These are phyloP conservation scores for Agastache rugosa DNA, from an alignment of 257 asterid species.

Conservation along the genomic window DNA sequence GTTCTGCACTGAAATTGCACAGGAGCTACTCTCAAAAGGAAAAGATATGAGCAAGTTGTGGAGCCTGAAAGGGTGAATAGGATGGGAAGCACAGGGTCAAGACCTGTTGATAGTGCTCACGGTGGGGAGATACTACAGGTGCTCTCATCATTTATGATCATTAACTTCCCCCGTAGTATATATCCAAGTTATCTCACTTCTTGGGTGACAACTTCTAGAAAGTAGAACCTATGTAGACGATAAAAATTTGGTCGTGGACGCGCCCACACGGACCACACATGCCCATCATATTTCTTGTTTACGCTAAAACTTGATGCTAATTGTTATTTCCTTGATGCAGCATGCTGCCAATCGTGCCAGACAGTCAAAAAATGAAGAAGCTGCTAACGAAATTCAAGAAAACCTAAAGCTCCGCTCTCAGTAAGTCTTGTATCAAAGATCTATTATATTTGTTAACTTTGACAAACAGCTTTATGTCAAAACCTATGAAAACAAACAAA, in stretches of 20 bases:
- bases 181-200: constrained; percentile 3
- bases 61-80: constrained; percentile 57
- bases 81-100: constrained; percentile 40
- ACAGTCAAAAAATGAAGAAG: constrained; percentile 45
- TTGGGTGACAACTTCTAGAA: constrained; percentile 1
- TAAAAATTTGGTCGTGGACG: not conserved
- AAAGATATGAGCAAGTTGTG: constrained; percentile 44
- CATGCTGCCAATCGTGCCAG: constrained; percentile 42
- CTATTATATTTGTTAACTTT: constrained; percentile 9
- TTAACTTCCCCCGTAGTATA: not conserved
- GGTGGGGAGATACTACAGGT: constrained; percentile 48
- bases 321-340: constrained; percentile 45
- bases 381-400: constrained; percentile 53
- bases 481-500: constrained; percentile 17
- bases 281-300: not conserved
- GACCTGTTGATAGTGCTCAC: constrained; percentile 33
- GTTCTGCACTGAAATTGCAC: constrained; percentile 31
- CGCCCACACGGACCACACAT: not conserved
- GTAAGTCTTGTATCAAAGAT: constrained; percentile 53
- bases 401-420: constrained; percentile 59
- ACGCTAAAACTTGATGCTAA: constrained; percentile 33
- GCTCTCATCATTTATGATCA: not conserved
- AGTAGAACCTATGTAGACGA: constrained; percentile 3
- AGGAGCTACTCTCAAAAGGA: constrained; percentile 58
- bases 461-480: constrained; percentile 1